phyloP scores from a whole-genome alignment of 306 rosid genomes.

The Morella rubra region DNA sequence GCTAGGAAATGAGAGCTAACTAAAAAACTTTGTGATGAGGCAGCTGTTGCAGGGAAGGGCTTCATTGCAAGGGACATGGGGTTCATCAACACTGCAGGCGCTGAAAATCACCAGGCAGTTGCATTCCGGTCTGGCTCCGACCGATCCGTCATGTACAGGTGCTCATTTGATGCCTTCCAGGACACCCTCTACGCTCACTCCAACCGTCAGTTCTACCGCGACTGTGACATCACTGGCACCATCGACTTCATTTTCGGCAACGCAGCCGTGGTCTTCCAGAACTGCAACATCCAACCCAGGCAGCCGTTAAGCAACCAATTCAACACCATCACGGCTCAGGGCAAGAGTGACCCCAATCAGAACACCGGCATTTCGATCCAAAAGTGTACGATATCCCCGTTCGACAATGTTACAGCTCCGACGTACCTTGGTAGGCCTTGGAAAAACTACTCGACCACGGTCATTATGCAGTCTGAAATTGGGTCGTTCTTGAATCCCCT shows the following conservation, averaged over 20 bases:
- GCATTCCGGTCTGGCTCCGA: conserved; percentile 86
- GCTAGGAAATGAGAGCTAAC: neutral
- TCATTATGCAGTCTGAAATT: conserved; percentile 60
- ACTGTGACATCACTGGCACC: conserved; percentile 80
- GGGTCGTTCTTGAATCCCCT: conserved; percentile 55
- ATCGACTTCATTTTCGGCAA: conserved; percentile 94
- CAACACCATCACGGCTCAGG: conserved; percentile 94
- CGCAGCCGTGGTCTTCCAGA: conserved; percentile 74
- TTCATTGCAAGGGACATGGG: conserved; percentile 80
- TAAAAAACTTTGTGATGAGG: neutral
- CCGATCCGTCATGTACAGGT: conserved; percentile 56
- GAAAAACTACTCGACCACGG: conserved; percentile 76
- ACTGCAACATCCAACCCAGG: conserved; percentile 66
- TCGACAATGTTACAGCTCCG: conserved; percentile 41
- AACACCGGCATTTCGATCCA: conserved; percentile 81
- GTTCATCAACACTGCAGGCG: conserved; percentile 74
- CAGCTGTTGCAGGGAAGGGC: conserved; percentile 82
- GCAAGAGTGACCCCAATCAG: conserved; percentile 76
- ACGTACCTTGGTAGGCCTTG: conserved; percentile 94
- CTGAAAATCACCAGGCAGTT: conserved; percentile 86
- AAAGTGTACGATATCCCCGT: conserved; percentile 44
- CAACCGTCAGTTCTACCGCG: conserved; percentile 87
- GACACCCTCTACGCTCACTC: conserved; percentile 91
- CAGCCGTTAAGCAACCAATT: conserved; percentile 76
- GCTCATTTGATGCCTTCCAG: conserved; percentile 74